Base-by-base conservation (phyloP, 371 early-diverging fungal species). In the Mucor irregularis region DNA sequence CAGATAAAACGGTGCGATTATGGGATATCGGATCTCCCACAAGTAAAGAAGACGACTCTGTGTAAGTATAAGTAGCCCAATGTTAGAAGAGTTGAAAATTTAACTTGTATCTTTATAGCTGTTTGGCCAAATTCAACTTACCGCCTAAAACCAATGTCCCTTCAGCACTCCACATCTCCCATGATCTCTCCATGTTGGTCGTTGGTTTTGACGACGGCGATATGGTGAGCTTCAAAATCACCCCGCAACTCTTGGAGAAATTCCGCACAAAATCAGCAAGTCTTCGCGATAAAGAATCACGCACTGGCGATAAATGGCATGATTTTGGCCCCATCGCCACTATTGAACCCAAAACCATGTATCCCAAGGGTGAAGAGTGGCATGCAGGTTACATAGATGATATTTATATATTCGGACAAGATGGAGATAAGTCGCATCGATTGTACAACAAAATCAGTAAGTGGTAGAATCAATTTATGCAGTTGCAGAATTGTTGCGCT, bases 341-440 rank as follows among this genome's bases (percentile, higher is more conserved):
- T 3, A 37, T 68, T 14, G 37, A 40, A 16, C 67, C 64, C 1
- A 52, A 62, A 4, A 59, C 22, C 22, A 42, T 70, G 17, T 82
- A 71, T 52, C 83, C 82, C 47, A 50, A 54, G 19, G 79, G 82
- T 5, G 69, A 74, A 35, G 85, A 82, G 52, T 85, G 83, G 83
- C 85, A 85, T 59, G 81, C 75, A 33, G 81, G 82, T 1, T 68
- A 82, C 42, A 59, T 85, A 5, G 85, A 85, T 52, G 85, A 82
- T 56, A 64, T 85, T 11, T 60, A 52, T 44, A 62, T 73, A 13
- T 9, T 75, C 1, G 73, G 71, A 6, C 70, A 72, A 40, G 61
- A 67, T 22, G 53, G 56, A 7, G 34, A 58, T 6, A 19, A 22
- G 4, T n/a, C 46, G 0, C 31, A 58, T 34, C 22, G 21, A 46